Evolutionary conservation across 2,329 filamentous ascomycete species (phyloP).

Genomic region (Calonectria henricotiae): DNA sequence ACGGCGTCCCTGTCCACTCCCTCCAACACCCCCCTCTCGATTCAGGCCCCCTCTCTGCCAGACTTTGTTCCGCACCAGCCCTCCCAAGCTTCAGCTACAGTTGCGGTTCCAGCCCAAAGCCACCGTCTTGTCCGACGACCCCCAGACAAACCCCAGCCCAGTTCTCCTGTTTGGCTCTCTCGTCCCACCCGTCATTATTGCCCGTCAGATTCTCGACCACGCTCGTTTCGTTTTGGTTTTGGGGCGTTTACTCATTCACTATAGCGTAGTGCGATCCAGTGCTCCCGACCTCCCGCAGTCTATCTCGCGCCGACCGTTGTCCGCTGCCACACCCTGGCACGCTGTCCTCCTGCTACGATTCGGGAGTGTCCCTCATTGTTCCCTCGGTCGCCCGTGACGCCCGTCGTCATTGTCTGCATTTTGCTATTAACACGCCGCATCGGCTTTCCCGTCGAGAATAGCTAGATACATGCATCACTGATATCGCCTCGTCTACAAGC

Average conservation of each 20-base stretch:
- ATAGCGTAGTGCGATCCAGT: conserved; percentile 22
- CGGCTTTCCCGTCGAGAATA: conserved; percentile 41
- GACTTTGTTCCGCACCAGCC: conserved; percentile 50
- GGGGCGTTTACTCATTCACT: conserved; percentile 42
- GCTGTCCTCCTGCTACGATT: conserved; percentile 50
- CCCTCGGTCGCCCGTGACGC: conserved; percentile 46
- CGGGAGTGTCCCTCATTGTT: conserved; percentile 50
- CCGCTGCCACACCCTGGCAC: conserved; percentile 48
- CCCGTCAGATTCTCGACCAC: conserved; percentile 44
- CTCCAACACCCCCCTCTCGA: neutral
- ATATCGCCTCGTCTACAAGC: conserved; percentile 37
- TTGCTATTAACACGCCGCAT: conserved; percentile 40
- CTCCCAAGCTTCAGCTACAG: conserved; percentile 34
- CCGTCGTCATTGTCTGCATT: conserved; percentile 38
- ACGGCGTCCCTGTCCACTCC: conserved; percentile 12
- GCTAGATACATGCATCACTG: conserved; percentile 50
- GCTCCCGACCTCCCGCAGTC: conserved; percentile 43
- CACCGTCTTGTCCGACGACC: conserved; percentile 45
- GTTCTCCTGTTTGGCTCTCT: conserved; percentile 52
- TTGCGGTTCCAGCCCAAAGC: conserved; percentile 41
- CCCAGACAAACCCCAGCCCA: conserved; percentile 48
- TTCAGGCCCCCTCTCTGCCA: conserved; percentile 15
- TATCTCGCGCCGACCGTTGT: conserved; percentile 43
- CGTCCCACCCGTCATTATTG: conserved; percentile 54
- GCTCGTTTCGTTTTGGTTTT: conserved; percentile 45